Conservation (phyloP, 176 grass and related monocot species). For the Eragrostis nindensis region DNA sequence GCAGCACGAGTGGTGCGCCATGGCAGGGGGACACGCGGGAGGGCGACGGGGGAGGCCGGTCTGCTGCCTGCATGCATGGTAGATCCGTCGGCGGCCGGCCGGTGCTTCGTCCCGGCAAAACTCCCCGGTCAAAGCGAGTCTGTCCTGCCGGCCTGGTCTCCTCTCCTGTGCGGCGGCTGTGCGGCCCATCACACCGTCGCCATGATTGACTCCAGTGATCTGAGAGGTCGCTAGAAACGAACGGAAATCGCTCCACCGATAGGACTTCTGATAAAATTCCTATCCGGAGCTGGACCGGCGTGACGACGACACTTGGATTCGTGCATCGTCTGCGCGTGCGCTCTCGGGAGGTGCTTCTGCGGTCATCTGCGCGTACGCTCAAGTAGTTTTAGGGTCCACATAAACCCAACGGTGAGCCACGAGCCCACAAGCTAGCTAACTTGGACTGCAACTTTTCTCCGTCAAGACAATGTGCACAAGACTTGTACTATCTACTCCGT, state of each 20-base stretch:
- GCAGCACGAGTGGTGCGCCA: background rate
- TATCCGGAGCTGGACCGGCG: constrained; percentile 27
- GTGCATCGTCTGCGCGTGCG: background rate
- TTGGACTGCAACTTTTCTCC: too few species aligned
- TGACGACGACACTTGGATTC: background rate
- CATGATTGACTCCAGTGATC: constrained; percentile 10
- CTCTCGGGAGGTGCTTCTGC: background rate
- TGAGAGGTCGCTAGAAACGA: background rate
- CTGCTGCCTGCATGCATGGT: background rate
- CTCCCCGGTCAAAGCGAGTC: constrained; percentile 24
- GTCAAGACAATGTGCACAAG: too few species aligned
- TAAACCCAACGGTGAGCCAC: too few species aligned
- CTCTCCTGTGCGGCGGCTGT: background rate
- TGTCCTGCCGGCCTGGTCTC: constrained; percentile 13
- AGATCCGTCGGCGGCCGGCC: background rate
- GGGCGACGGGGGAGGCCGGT: background rate
- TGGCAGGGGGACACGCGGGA: constrained; percentile 18
- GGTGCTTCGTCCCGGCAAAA: background rate
- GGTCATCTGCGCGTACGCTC: too few species aligned
- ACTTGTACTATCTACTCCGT: too few species aligned
- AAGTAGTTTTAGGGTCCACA: too few species aligned
- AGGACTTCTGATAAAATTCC: background rate
- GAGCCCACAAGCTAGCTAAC: too few species aligned
- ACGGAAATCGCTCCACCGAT: background rate
- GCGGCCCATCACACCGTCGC: background rate